Evolutionary conservation across 2,329 filamentous ascomycete genomes (phyloP).

Genomic region (Fusarium sulawesiense): DNA sequence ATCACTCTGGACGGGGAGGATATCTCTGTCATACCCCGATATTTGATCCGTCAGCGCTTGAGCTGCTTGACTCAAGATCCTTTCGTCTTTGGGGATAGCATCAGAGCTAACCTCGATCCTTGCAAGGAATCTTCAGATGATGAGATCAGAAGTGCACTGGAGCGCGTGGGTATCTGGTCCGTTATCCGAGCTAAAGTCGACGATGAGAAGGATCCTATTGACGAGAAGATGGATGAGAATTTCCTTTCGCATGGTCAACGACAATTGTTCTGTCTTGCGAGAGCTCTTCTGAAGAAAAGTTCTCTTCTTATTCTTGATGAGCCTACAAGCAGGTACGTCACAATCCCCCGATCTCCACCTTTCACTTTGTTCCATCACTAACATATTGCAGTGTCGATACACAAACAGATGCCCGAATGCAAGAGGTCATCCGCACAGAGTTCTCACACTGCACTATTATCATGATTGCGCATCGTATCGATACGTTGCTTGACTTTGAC

Average conservation of each 20-base stretch:
- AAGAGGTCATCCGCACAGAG: constrained; percentile 47
- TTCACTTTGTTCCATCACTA: not conserved
- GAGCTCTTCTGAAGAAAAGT: constrained; percentile 47
- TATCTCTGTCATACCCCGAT: constrained; percentile 43
- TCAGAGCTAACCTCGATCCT: constrained; percentile 65
- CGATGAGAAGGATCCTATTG: constrained; percentile 46
- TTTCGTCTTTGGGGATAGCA: constrained; percentile 60
- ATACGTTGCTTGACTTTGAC: constrained; percentile 51
- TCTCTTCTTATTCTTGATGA: constrained; percentile 52
- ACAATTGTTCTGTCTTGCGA: constrained; percentile 50
- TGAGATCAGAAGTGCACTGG: constrained; percentile 57
- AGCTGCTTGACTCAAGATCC: constrained; percentile 65
- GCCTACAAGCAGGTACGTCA: constrained; percentile 52
- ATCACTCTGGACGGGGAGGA: constrained; percentile 61
- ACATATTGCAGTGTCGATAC: constrained; percentile 45
- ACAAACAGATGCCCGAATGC: constrained; percentile 47
- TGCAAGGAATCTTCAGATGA: constrained; percentile 52
- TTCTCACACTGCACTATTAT: constrained; percentile 49
- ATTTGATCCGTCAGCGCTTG: constrained; percentile 49
- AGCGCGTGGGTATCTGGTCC: constrained; percentile 60
- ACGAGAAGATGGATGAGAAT: constrained; percentile 51
- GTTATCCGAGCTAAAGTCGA: constrained; percentile 55
- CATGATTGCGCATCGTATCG: constrained; percentile 51
- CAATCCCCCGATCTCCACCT: not conserved
- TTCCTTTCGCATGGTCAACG: constrained; percentile 52